phyloP scores from a whole-genome alignment of 352 stramenopile genomes.

The Blastocystis sp. region DNA sequence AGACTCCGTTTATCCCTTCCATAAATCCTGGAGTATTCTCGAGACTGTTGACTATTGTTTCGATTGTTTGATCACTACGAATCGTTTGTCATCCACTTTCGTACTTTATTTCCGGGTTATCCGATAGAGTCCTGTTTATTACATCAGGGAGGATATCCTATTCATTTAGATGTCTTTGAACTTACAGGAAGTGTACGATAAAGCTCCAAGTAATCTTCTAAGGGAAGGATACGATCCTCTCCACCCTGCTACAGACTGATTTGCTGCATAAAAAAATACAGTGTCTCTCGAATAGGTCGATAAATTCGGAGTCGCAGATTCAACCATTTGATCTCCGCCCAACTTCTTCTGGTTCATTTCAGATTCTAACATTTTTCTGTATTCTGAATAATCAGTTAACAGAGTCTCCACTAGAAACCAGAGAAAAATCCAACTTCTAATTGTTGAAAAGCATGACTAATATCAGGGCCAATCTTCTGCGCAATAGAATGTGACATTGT shows the following conservation, averaged over 20 bases:
- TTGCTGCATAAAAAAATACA: too few relatives aligned
- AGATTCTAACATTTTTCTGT: slow-evolving; percentile 22
- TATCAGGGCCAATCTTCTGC: background rate
- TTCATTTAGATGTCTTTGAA: background rate
- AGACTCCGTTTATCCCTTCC: background rate
- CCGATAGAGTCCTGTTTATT: background rate
- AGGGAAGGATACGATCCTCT: background rate
- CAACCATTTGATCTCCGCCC: too few relatives aligned
- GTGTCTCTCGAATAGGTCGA: too few relatives aligned
- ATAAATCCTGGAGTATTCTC: background rate
- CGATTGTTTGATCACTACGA: background rate
- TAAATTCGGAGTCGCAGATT: too few relatives aligned
- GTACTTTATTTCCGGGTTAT: background rate
- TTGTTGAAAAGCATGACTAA: background rate
- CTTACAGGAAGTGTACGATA: slow-evolving; percentile 25
- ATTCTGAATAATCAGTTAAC: background rate
- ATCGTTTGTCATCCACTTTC: background rate
- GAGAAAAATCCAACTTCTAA: background rate
- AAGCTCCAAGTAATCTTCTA: slow-evolving; percentile 26
- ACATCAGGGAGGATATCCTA: slow-evolving; percentile 47
- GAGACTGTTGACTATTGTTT: background rate
- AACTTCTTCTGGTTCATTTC: background rate
- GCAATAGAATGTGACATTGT: background rate
- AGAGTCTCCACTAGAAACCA: background rate
- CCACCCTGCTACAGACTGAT: too few relatives aligned